A percentile compares a stretch with the other conserved stretches of the same genome.
Conservation (phyloP, 495 filamentous ascomycete genomes). For the Hyphodiscus hymeniophilus region DNA sequence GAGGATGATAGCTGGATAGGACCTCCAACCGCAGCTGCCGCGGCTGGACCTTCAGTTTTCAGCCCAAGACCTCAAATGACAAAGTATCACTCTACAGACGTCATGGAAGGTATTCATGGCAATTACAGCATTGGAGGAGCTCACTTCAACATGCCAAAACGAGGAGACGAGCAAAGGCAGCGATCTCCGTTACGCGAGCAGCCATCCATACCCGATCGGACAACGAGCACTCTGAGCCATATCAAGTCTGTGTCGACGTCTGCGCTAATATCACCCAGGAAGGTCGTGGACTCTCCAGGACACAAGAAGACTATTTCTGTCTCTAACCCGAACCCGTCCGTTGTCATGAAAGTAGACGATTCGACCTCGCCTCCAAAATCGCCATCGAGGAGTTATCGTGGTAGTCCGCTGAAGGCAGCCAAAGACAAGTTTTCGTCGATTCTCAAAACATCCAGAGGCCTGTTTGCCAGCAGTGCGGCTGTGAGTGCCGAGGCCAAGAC, state of each 20-base stretch:
- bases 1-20: slow-evolving; percentile 84
- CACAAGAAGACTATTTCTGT: slow-evolving; percentile 57
- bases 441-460: slow-evolving; percentile 72
- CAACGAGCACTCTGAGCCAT: slow-evolving; percentile 31
- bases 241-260: slow-evolving; percentile 46
- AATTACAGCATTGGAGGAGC: slow-evolving; percentile 32
- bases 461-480: slow-evolving; percentile 73
- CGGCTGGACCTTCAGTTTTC: slow-evolving; percentile 24
- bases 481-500: slow-evolving; percentile 69
- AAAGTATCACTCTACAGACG: slow-evolving; percentile 51
- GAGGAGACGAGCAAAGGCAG: slow-evolving; percentile 22
- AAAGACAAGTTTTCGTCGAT: slow-evolving; percentile 85
- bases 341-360: slow-evolving; percentile 34
- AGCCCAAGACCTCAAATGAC: slow-evolving; percentile 39
- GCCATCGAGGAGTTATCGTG: slow-evolving; percentile 55
- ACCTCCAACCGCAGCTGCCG: slow-evolving; percentile 37
- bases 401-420: slow-evolving; percentile 78
- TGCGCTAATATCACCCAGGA: slow-evolving; percentile 38
- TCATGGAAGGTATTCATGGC: slow-evolving; percentile 46
- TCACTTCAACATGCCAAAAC: slow-evolving; percentile 34
- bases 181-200: slow-evolving; percentile 33
- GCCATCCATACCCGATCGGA: slow-evolving; percentile 28
- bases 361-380: slow-evolving; percentile 65
- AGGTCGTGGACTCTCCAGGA: slow-evolving; percentile 28
- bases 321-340: slow-evolving; percentile 43